Evolutionary conservation across 768 basidiomycete genomes (phyloP).

Genomic region (Psilocybe sp.): DNA sequence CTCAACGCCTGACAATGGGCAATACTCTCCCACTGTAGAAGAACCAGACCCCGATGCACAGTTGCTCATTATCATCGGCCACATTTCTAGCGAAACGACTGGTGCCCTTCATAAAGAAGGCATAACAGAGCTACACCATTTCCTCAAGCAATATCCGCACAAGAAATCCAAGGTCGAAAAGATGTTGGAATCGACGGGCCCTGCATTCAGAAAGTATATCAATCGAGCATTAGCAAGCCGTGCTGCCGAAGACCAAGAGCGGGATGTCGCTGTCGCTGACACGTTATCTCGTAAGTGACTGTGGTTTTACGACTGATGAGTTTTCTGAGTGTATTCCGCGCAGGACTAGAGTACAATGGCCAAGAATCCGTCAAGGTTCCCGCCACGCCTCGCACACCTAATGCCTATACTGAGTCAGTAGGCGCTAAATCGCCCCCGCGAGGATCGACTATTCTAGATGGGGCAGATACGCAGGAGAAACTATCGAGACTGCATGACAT

Average conservation of each 20-base stretch:
- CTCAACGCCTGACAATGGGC: slow-evolving; percentile 54
- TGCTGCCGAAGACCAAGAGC: slow-evolving; percentile 83
- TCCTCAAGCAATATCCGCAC: slow-evolving; percentile 87
- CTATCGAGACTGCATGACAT: slow-evolving; percentile 75
- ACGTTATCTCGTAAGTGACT: slow-evolving; percentile 69
- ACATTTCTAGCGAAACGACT: slow-evolving; percentile 86
- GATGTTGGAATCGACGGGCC: slow-evolving; percentile 83
- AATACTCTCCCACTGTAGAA: slow-evolving; percentile 53
- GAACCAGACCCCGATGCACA: slow-evolving; percentile 89
- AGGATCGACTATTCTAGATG: slow-evolving; percentile 13
- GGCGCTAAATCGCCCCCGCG: slow-evolving; percentile 23
- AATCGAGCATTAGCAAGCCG: slow-evolving; percentile 83
- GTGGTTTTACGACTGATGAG: not conserved
- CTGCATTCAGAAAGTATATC: slow-evolving; percentile 90
- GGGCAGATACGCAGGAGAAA: slow-evolving; percentile 53
- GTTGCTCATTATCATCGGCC: slow-evolving; percentile 76
- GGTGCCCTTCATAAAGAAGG: slow-evolving; percentile 91
- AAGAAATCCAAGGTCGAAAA: slow-evolving; percentile 82
- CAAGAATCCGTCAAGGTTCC: slow-evolving; percentile 20
- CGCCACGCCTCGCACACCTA: slow-evolving; percentile 8
- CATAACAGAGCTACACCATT: slow-evolving; percentile 91
- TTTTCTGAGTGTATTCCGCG: slow-evolving; percentile 13
- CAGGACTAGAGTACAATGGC: slow-evolving; percentile 66
- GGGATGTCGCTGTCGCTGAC: slow-evolving; percentile 78
- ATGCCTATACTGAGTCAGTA: slow-evolving; percentile 25